Conservation (phyloP, 1,284 basidiomycete genomes). For the Trichosporon sp. region DNA sequence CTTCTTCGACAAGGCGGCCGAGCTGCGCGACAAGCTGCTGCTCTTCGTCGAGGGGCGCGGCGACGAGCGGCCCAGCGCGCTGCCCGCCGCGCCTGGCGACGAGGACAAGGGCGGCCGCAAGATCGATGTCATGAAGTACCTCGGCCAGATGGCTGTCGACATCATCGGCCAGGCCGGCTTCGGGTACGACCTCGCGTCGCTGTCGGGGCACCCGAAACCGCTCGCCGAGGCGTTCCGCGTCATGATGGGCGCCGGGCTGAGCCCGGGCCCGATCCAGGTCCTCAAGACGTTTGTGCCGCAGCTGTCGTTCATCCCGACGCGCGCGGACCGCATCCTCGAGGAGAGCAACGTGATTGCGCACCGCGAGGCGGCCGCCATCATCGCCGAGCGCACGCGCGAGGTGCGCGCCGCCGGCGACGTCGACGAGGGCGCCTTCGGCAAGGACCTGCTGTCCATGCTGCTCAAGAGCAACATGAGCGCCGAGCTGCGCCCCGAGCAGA, state of each 20-base stretch:
- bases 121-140: constrained; percentile 59
- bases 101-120: constrained; percentile 14
- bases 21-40: constrained; percentile 54
- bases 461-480: constrained; percentile 61
- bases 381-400: constrained; percentile 54
- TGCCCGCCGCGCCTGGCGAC: constrained; percentile 15
- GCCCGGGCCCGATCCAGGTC: constrained; percentile 56
- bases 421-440: constrained; percentile 48
- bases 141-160: constrained; percentile 61
- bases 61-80: constrained; percentile 12
- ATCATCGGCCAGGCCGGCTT: constrained; percentile 65
- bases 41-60: constrained; percentile 63
- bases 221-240: constrained; percentile 34
- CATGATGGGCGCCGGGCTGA: constrained; percentile 5
- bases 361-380: constrained; percentile 48
- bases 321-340: background rate
- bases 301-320: constrained; percentile 47
- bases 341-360: background rate
- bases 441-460: constrained; percentile 52
- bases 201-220: constrained; percentile 29
- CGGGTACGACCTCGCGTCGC: constrained; percentile 55
- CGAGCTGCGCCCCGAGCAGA: constrained; percentile 56
- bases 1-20: constrained; percentile 60
- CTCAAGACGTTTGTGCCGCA: constrained; percentile 61
- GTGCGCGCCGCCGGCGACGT: constrained; percentile 35